Evolutionary conservation across 2,329 filamentous ascomycete genomes (phyloP).

Genomic region (Dactylellina leptospora): DNA sequence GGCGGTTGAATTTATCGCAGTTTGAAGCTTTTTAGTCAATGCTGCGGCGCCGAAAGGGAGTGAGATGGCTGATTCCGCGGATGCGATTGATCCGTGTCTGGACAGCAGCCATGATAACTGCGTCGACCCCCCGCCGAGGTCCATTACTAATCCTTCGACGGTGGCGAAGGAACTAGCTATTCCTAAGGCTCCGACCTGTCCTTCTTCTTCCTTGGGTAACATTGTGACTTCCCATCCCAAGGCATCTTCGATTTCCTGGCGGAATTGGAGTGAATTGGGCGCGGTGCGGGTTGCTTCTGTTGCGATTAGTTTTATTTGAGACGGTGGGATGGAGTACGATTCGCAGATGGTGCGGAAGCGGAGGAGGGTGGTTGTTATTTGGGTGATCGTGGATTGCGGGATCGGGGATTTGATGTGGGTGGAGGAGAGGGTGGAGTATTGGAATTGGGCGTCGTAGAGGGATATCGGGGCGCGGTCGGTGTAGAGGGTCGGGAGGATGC

Average conservation of each 20-base stretch:
- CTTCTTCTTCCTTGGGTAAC: slow-evolving; percentile 81
- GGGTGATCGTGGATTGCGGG: slow-evolving; percentile 68
- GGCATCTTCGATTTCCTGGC: slow-evolving; percentile 69
- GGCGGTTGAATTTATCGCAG: slow-evolving; percentile 61
- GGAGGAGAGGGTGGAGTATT: slow-evolving; percentile 61
- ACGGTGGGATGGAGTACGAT: slow-evolving; percentile 72
- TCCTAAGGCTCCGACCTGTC: slow-evolving; percentile 81
- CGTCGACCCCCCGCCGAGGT: slow-evolving; percentile 80
- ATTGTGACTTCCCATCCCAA: slow-evolving; percentile 76
- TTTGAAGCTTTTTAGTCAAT: slow-evolving; percentile 66
- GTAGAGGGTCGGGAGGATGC: slow-evolving; percentile 79
- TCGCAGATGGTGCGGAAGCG: slow-evolving; percentile 77
- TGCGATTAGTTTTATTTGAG: slow-evolving; percentile 78
- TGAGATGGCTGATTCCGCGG: slow-evolving; percentile 68
- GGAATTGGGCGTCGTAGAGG: slow-evolving; percentile 79
- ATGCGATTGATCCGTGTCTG: slow-evolving; percentile 64
- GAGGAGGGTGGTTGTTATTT: slow-evolving; percentile 73
- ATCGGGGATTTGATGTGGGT: slow-evolving; percentile 61
- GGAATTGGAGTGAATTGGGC: slow-evolving; percentile 75
- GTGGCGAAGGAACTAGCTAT: slow-evolving; percentile 76
- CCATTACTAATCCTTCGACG: slow-evolving; percentile 83
- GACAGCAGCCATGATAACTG: slow-evolving; percentile 74
- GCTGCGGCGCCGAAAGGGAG: slow-evolving; percentile 77
- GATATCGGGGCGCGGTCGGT: slow-evolving; percentile 82
- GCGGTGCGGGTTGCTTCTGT: slow-evolving; percentile 89